Evolutionary conservation across 345 rosid genomes (phyloP).

Genomic region (Carallia brachiata): DNA sequence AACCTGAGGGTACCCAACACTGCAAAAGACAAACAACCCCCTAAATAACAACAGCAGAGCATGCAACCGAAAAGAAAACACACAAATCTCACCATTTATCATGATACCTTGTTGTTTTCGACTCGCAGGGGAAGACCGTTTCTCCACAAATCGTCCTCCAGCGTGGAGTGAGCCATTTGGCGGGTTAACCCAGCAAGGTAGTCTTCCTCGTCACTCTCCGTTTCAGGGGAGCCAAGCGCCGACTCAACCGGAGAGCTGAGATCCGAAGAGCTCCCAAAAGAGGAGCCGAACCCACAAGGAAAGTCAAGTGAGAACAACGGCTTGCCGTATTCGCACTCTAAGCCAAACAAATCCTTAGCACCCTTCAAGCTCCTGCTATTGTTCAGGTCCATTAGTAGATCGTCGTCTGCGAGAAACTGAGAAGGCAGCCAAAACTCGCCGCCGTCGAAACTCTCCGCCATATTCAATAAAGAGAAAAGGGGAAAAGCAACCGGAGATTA

Average conservation of each 20-base stretch:
- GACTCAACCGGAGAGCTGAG: slow-evolving; percentile 65
- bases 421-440: slow-evolving; percentile 79
- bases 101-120: slow-evolving; percentile 39
- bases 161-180: slow-evolving; percentile 44
- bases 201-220: slow-evolving; percentile 61
- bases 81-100: neutral
- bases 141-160: slow-evolving; percentile 32
- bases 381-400: slow-evolving; percentile 32
- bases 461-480: slow-evolving; percentile 20
- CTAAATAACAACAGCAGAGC: neutral
- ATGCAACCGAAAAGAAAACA: neutral
- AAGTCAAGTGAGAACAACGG: slow-evolving; percentile 46
- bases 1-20: slow-evolving; percentile 39
- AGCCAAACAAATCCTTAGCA: slow-evolving; percentile 25
- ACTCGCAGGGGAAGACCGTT: slow-evolving; percentile 13
- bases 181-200: slow-evolving; percentile 40
- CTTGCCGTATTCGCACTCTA: slow-evolving; percentile 20
- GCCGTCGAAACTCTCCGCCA: slow-evolving; percentile 61
- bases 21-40: slow-evolving; percentile 15
- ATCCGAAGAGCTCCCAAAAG: slow-evolving; percentile 33
- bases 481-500: neutral
- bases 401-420: slow-evolving; percentile 69
- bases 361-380: neutral
- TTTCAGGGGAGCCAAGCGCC: slow-evolving; percentile 45
- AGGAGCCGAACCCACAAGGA: slow-evolving; percentile 50